Conservation (phyloP, 1,284 basidiomycete genomes). For the Sphaerobolus stellatus region DNA sequence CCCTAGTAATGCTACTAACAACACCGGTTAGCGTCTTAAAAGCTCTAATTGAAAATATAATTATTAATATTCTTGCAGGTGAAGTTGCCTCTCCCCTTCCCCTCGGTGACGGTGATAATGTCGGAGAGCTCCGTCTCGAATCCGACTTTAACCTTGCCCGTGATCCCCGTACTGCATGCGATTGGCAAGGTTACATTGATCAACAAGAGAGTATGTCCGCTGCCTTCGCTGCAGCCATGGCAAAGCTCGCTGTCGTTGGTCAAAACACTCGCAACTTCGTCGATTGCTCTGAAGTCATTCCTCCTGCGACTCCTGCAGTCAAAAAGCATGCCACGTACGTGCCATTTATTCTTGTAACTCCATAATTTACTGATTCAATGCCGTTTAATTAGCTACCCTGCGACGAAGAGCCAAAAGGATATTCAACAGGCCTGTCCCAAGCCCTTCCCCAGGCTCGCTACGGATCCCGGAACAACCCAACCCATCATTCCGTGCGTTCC, state of each 20-base stretch:
- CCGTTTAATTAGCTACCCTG: constrained; percentile 14
- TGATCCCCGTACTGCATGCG: constrained; percentile 16
- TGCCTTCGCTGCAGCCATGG: constrained; percentile 16
- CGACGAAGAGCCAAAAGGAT: constrained; percentile 8
- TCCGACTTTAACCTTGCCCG: constrained; percentile 30
- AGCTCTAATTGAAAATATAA: not conserved
- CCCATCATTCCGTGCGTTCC: not conserved
- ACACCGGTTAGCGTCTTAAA: not conserved
- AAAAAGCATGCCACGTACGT: constrained; percentile 14
- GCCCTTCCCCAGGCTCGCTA: constrained; percentile 12
- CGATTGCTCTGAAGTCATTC: constrained; percentile 19
- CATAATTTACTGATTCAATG: not conserved
- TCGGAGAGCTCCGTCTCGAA: constrained; percentile 30
- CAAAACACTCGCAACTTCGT: constrained; percentile 15
- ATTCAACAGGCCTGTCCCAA: constrained; percentile 12
- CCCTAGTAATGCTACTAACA: constrained; percentile 11
- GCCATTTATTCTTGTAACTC: not conserved
- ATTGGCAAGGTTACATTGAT: constrained; percentile 16
- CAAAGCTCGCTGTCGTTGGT: constrained; percentile 16
- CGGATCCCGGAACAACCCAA: constrained; percentile 1
- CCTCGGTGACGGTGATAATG: not conserved
- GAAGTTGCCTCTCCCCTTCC: constrained; percentile 24
- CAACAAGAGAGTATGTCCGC: constrained; percentile 16
- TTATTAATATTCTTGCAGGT: constrained; percentile 13
- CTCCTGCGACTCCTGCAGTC: constrained; percentile 8